These are phyloP conservation scores for Malassezia pachydermatis DNA, from an alignment of 1,284 basidiomycete genomes.

Conservation along the genomic window DNA sequence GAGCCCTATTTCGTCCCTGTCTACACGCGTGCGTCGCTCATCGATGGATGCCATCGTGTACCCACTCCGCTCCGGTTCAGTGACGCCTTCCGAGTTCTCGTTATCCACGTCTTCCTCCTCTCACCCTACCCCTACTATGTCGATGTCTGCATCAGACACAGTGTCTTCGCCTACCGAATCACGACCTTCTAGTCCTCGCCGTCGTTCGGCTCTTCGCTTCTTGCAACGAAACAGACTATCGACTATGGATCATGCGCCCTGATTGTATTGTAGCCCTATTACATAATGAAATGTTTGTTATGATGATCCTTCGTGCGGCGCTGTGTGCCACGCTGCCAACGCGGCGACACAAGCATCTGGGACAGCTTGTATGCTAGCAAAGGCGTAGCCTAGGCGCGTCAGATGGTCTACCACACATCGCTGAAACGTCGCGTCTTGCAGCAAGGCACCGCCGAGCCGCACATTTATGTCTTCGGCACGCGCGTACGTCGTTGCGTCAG, in stretches of 20 bases:
- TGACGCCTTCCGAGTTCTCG: no score
- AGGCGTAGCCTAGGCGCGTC: neutral
- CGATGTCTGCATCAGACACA: no score
- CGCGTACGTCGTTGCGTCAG: neutral
- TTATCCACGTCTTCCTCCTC: no score
- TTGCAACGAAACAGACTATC: constrained; percentile 14
- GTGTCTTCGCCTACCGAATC: neutral
- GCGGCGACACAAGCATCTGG: neutral
- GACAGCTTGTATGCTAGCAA: neutral
- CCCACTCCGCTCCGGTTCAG: no score
- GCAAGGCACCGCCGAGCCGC: constrained; percentile 1
- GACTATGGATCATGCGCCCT: constrained; percentile 2
- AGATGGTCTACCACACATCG: neutral
- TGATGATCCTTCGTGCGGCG: neutral
- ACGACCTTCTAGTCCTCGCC: neutral
- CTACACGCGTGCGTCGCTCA: no score
- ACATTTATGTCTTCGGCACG: neutral
- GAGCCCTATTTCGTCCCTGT: no score
- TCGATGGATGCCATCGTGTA: no score
- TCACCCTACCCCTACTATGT: no score
- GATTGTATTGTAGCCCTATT: neutral
- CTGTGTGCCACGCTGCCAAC: neutral
- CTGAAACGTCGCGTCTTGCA: neutral
- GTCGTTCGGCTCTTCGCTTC: constrained; percentile 13
- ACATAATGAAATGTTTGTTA: neutral